Conservation (phyloP, 139 green algal genomes). For the Spirogloea muscicola region DNA sequence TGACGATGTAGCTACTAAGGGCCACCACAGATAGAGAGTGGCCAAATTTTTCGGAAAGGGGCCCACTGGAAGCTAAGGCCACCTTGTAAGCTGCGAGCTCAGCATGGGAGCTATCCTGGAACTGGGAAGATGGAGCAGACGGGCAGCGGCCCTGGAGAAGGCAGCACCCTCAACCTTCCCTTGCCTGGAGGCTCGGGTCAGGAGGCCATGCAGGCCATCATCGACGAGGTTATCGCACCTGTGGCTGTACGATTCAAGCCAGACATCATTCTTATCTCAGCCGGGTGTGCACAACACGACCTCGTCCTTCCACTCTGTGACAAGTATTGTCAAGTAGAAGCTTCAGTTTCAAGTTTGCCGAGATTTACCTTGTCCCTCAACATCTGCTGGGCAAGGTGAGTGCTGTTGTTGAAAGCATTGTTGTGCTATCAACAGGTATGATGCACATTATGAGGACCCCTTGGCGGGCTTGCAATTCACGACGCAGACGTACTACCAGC, state of each 20-base stretch:
- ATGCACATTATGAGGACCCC: conserved; percentile 83
- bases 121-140: conserved; percentile 66
- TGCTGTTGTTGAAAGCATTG: neutral
- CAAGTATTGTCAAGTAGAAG: neutral
- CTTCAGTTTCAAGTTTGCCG: neutral
- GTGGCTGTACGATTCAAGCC: conserved; percentile 68
- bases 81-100: too few species aligned
- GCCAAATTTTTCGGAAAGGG: too few species aligned
- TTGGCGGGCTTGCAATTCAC: conserved; percentile 72
- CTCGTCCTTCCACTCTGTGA: too few species aligned
- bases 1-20: too few species aligned
- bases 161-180: conserved; percentile 57
- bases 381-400: too few species aligned
- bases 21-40: too few species aligned
- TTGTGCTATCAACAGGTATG: conserved; percentile 56
- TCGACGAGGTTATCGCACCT: conserved; percentile 71
- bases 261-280: conserved; percentile 80
- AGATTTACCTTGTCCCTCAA: neutral
- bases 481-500: conserved; percentile 67
- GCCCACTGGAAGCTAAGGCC: too few species aligned
- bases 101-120: conserved; percentile 48
- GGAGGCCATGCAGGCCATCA: conserved; percentile 54
- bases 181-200: conserved; percentile 61
- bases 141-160: conserved; percentile 63
- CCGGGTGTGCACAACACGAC: too few species aligned